A percentile compares a stretch with the other conserved stretches of the same genome.
phyloP scores from a whole-genome alignment of 768 basidiomycete genomes.

The Tremella fuciformis region DNA sequence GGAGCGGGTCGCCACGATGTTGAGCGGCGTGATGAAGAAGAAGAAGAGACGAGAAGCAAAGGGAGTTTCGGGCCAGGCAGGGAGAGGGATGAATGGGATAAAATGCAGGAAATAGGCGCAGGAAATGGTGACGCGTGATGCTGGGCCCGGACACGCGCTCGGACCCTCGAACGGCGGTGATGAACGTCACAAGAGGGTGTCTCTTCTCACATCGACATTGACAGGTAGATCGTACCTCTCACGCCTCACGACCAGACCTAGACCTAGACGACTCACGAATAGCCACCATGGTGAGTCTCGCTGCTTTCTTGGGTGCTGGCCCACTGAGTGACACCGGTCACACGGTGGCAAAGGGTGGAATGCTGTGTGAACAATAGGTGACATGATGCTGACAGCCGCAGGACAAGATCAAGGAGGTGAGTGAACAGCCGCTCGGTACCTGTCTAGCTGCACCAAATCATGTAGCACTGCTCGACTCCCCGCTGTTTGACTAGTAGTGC shows the following conservation, averaged over 20 bases:
- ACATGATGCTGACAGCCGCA: constrained; percentile 13
- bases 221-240: background rate
- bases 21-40: constrained; percentile 6
- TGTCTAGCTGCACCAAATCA: no score
- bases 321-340: background rate
- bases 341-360: background rate
- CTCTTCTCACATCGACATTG: background rate
- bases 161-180: no score
- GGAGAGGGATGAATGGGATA: background rate
- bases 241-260: constrained; percentile 4
- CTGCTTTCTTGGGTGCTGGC: background rate
- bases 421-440: constrained; percentile 10
- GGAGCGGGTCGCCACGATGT: background rate
- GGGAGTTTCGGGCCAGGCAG: background rate
- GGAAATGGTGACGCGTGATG: no score
- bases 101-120: no score
- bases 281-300: constrained; percentile 7
- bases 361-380: background rate
- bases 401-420: constrained; percentile 58
- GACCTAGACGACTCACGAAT: no score
- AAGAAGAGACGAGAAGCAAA: background rate
- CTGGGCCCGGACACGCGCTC: no score
- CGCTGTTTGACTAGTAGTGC: background rate
- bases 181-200: constrained; percentile 2
- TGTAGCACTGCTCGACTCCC: background rate